Evolutionary conservation across 2,329 filamentous ascomycete species (phyloP).

Genomic region (Fusarium sp.): DNA sequence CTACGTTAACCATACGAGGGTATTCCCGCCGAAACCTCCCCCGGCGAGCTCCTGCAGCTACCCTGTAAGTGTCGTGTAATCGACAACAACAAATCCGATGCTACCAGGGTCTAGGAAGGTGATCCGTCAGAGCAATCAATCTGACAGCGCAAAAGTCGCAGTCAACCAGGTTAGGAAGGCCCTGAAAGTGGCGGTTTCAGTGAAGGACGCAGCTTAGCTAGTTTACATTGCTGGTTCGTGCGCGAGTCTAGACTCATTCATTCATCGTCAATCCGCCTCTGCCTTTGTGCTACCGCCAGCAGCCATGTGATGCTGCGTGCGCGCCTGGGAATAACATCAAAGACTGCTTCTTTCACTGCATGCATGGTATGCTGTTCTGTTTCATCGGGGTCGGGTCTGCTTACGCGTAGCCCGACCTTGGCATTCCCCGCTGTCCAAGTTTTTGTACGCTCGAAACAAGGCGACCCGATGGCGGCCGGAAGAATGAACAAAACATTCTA

Average conservation of each 20-base stretch:
- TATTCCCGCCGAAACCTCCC: background rate
- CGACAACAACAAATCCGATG: background rate
- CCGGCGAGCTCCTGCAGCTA: background rate
- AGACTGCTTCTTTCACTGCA: background rate
- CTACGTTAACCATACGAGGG: background rate
- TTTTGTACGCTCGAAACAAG: slow-evolving; percentile 9
- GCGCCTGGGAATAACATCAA: background rate
- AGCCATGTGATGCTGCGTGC: background rate
- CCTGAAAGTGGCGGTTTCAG: slow-evolving; percentile 20
- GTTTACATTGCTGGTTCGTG: background rate
- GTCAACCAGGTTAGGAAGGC: slow-evolving; percentile 28
- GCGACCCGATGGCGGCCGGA: slow-evolving; percentile 9
- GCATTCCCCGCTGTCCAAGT: slow-evolving; percentile 23
- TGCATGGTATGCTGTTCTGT: no score
- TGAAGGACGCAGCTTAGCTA: background rate
- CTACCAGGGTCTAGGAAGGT: background rate
- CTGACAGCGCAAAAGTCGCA: slow-evolving; percentile 16
- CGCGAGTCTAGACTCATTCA: background rate
- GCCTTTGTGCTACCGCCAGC: background rate
- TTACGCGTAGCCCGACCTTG: slow-evolving; percentile 28
- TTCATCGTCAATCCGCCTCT: background rate
- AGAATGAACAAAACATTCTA: background rate
- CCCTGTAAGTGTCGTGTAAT: slow-evolving; percentile 1
- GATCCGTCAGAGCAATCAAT: slow-evolving; percentile 17
- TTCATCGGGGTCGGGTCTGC: slow-evolving; percentile 2